These are phyloP conservation scores for Metschnikowia colocasiae DNA, from an alignment of 805 yeast species.

Conservation along the genomic window DNA sequence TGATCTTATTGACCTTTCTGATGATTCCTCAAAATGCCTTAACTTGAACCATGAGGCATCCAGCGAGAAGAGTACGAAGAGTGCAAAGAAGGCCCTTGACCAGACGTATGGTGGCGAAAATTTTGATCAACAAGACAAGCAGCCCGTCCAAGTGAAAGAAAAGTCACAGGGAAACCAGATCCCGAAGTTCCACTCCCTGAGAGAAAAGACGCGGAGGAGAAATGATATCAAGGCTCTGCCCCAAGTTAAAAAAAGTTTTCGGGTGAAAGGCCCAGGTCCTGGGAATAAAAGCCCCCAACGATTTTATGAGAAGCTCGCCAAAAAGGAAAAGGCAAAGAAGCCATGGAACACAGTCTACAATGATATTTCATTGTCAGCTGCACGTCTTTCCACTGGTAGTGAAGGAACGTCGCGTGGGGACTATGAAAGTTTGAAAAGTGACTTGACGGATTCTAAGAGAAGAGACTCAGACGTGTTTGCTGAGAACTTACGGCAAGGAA, in stretches of 20 bases:
- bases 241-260: slow-evolving; percentile 7
- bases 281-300: slow-evolving; percentile 4
- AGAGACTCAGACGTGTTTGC: slow-evolving; percentile 20
- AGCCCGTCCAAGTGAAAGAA: neutral
- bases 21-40: neutral
- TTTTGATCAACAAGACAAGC: neutral
- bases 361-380: slow-evolving; percentile 35
- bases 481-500: slow-evolving; percentile 18
- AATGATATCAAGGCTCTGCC: slow-evolving; percentile 2
- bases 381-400: slow-evolving; percentile 33
- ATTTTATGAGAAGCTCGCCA: slow-evolving; percentile 3
- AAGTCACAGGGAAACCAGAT: neutral
- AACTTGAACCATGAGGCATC: neutral
- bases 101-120: neutral
- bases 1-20: slow-evolving; percentile 4
- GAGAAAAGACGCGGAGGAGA: neutral
- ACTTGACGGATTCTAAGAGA: slow-evolving; percentile 26
- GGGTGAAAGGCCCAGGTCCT: slow-evolving; percentile 6
- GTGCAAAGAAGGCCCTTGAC: neutral
- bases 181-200: neutral
- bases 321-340: slow-evolving; percentile 4
- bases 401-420: slow-evolving; percentile 22
- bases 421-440: slow-evolving; percentile 24
- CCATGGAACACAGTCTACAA: slow-evolving; percentile 33
- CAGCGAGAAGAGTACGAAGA: neutral